A percentile compares a stretch with the other conserved stretches of the same genome.
These are phyloP conservation scores for Cordyceps cicadae DNA, from an alignment of 2,329 filamentous ascomycete species.

Conservation along the genomic window DNA sequence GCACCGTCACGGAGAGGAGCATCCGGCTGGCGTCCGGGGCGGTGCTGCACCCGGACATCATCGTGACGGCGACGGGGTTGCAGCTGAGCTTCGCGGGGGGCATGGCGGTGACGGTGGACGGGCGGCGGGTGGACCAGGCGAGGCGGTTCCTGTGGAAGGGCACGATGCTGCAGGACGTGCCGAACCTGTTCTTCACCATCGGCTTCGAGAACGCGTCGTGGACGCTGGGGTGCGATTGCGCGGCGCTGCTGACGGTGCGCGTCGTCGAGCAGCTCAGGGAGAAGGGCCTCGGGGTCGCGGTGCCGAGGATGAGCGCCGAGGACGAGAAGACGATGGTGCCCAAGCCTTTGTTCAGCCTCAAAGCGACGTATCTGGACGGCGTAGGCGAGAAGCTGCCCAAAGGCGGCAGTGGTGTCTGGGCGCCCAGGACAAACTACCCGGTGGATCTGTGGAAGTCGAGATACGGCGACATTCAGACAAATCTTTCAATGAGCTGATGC, in stretches of 20 bases:
- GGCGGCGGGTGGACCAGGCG: conserved; percentile 31
- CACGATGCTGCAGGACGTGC: conserved; percentile 53
- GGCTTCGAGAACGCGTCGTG: conserved; percentile 55
- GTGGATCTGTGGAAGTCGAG: conserved; percentile 14
- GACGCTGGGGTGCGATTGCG: conserved; percentile 53
- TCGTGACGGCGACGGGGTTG: conserved; percentile 58
- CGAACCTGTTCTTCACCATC: conserved; percentile 49
- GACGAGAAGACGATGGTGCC: conserved; percentile 27
- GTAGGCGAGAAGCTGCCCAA: conserved; percentile 36
- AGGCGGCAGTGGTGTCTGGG: conserved; percentile 30
- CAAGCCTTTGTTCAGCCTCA: conserved; percentile 34
- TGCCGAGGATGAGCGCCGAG: conserved; percentile 31
- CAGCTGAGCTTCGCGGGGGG: conserved; percentile 47
- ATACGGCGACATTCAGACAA: conserved; percentile 1
- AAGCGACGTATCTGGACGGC: conserved; percentile 42
- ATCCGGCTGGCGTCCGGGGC: conserved; percentile 37
- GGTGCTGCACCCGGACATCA: conserved; percentile 48
- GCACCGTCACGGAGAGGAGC: conserved; percentile 32
- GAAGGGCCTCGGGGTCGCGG: conserved; percentile 32
- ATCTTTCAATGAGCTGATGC: neutral
- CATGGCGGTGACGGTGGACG: conserved; percentile 44
- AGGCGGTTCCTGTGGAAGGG: conserved; percentile 49
- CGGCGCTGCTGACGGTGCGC: conserved; percentile 39
- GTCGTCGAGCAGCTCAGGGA: conserved; percentile 42
- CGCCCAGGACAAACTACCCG: conserved; percentile 23